These are phyloP conservation scores for Sporothrix phasma DNA, from an alignment of 2,329 filamentous ascomycete genomes.

Conservation along the genomic window DNA sequence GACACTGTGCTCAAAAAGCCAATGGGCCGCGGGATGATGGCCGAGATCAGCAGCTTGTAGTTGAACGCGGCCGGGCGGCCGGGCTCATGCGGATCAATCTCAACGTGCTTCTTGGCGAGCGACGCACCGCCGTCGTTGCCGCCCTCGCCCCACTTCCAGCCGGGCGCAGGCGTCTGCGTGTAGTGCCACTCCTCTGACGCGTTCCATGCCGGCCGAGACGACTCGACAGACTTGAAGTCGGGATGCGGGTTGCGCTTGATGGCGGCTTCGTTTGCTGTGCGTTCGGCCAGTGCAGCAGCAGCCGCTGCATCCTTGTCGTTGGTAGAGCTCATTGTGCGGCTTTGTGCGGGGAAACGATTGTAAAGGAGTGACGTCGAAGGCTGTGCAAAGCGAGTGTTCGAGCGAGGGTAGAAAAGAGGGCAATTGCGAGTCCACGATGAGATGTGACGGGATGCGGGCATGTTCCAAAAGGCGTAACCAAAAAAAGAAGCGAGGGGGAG, in stretches of 20 bases:
- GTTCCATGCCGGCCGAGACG: constrained; percentile 49
- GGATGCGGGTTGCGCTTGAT: constrained; percentile 57
- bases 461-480: background rate
- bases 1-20: constrained; percentile 49
- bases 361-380: background rate
- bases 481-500: background rate
- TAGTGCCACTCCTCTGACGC: constrained; percentile 37
- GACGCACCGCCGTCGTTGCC: constrained; percentile 40
- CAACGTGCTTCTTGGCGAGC: constrained; percentile 47
- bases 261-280: constrained; percentile 17
- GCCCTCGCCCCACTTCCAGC: constrained; percentile 57
- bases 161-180: constrained; percentile 54
- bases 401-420: background rate
- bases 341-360: background rate
- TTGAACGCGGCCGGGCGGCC: constrained; percentile 61
- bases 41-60: constrained; percentile 86
- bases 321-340: background rate
- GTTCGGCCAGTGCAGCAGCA: constrained; percentile 5
- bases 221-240: constrained; percentile 66
- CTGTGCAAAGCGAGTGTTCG: background rate
- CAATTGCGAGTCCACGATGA: background rate
- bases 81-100: constrained; percentile 70
- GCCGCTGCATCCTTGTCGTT: background rate
- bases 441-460: background rate
- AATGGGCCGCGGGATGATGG: constrained; percentile 74